Evolutionary conservation across 345 rosid species (phyloP).

Genomic region (Capsella bursapastoris): DNA sequence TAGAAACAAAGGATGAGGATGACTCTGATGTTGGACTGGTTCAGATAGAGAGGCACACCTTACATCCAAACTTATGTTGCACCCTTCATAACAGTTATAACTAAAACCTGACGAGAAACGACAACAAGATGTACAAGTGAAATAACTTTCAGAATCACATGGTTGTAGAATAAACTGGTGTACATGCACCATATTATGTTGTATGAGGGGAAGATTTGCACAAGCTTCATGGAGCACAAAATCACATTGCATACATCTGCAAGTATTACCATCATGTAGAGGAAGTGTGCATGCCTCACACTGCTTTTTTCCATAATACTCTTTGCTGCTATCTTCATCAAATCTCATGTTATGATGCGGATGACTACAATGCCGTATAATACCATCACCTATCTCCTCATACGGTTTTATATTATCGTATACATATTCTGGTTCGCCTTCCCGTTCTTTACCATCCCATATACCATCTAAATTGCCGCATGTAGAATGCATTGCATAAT

Average conservation of each 20-base stretch:
- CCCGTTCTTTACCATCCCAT: slow-evolving; percentile 16
- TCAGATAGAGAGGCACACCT: slow-evolving; percentile 10
- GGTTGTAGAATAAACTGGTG: background rate
- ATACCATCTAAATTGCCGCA: background rate
- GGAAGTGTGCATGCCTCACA: background rate
- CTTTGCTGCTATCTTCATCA: background rate
- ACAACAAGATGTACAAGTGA: background rate
- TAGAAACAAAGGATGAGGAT: background rate
- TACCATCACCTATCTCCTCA: background rate
- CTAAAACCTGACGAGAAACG: background rate
- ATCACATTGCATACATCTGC: slow-evolving; percentile 4
- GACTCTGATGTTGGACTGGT: slow-evolving; percentile 1
- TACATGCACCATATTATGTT: background rate
- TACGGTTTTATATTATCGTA: background rate
- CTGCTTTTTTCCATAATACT: background rate
- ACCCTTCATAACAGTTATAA: background rate
- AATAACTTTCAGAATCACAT: background rate
- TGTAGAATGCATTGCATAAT: slow-evolving; percentile 18
- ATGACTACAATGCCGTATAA: slow-evolving; percentile 23
- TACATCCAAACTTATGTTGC: background rate
- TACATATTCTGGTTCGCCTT: background rate
- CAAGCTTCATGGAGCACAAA: slow-evolving; percentile 1
- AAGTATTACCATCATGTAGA: background rate
- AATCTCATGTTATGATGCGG: background rate
- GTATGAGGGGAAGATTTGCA: background rate